Base-by-base conservation (phyloP, 2,329 filamentous ascomycete genomes). In the Curvularia hawaiiensis region DNA sequence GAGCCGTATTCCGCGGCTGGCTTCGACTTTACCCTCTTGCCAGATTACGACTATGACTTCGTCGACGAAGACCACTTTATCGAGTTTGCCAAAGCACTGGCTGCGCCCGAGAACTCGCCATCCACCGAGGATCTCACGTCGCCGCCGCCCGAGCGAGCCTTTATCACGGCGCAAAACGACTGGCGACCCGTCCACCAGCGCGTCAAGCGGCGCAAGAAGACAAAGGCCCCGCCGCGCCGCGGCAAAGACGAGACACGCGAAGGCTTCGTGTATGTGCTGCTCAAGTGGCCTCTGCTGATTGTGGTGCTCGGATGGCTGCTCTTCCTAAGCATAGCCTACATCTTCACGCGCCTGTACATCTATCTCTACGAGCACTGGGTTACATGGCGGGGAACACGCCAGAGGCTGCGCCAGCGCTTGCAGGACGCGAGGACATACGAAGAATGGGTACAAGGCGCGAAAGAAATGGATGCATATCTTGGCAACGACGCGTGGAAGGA, bases 121-220 rank as follows among this genome's bases (percentile, higher is more conserved):
- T 87, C 84, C 12, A 82, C 85, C 48, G 78, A 83, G 48, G 87
- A 89, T 75, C 79, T 74, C 43, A 70, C 77, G 49, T 62, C 75
- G 69, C 59, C 81, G 66, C 62, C 80, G 78, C 72, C 78, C 70
- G 58, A 78, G 73, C 67, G 65, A 16, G 62, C 85, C 49, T 92
- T 93, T 73, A 91, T 98, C 68, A 90, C 91, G 3, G 94, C 95
- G 40, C 87, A 96, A 72, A 96, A 96, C 75, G 95, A 99, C 80
- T 99, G 95, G 95, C 88, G 91, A 16, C 95, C 95, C 0, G 86
- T 98, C 12, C 88, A 90, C 66, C 86, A 94, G 72, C 88, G 85
- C 56, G 83, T 93, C 22, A 81, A 82, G 56, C 73, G 75, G 59
- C 69, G 69, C 30, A 72, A 79, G 75, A 74, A 77, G 69, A 59